A percentile compares a stretch with the other conserved stretches of the same genome.
Conservation (phyloP, 192 early-diverging fungal genomes). For the Coemansia umbellata region DNA sequence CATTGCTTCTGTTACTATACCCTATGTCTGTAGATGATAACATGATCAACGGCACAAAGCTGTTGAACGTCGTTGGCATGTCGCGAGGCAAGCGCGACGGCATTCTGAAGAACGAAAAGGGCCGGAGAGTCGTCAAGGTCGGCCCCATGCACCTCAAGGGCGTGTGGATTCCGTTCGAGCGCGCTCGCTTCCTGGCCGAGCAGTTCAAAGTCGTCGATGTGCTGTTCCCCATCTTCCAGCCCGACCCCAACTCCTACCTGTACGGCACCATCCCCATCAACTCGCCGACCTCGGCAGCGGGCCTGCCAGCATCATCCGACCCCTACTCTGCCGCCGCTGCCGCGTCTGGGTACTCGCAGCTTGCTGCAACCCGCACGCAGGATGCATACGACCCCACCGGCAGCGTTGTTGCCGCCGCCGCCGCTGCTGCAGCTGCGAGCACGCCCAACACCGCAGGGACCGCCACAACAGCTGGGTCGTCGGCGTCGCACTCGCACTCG, state of each 20-base stretch:
- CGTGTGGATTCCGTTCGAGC: conserved; percentile 75
- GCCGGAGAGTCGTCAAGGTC: conserved; percentile 78
- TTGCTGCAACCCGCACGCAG: conserved; percentile 29
- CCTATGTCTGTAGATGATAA: conserved; percentile 76
- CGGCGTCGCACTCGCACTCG: conserved; percentile 45
- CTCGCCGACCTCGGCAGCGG: conserved; percentile 46
- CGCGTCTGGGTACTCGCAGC: conserved; percentile 33
- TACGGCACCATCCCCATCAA: conserved; percentile 53
- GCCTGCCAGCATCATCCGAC: conserved; percentile 30
- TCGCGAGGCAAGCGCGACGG: conserved; percentile 82
- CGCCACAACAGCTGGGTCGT: conserved; percentile 10
- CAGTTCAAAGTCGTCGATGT: conserved; percentile 71
- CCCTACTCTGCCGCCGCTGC: conserved; percentile 35
- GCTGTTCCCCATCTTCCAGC: conserved; percentile 72
- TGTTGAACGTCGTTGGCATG: conserved; percentile 84
- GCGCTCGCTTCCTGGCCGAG: conserved; percentile 61
- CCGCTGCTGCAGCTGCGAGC: neutral
- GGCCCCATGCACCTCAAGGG: conserved; percentile 86
- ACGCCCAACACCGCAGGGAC: conserved; percentile 13
- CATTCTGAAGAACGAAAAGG: conserved; percentile 85
- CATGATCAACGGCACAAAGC: conserved; percentile 84
- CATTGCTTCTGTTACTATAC: no score
- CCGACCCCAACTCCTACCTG: conserved; percentile 65
- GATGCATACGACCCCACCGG: conserved; percentile 27
- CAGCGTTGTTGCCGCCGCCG: conserved; percentile 12